Evolutionary conservation across 371 early-diverging fungal genomes (phyloP).

Genomic region (Mucor indicus): DNA sequence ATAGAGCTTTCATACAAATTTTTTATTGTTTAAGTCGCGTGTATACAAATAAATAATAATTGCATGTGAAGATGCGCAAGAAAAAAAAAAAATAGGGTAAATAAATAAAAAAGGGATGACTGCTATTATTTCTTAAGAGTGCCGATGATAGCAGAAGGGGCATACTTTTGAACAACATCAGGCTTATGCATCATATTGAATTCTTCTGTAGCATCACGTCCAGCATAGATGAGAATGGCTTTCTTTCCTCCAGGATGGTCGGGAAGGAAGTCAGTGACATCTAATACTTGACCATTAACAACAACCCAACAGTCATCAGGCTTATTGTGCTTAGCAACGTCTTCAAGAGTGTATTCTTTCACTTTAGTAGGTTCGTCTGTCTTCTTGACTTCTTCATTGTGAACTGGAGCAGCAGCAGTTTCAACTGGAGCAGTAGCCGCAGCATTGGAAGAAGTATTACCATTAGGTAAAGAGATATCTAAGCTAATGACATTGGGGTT

Average conservation of each 20-base stretch:
- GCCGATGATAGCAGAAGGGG: slow-evolving; percentile 80
- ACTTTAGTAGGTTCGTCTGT: slow-evolving; percentile 36
- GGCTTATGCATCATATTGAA: slow-evolving; percentile 92
- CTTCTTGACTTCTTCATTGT: slow-evolving; percentile 26
- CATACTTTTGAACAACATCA: slow-evolving; percentile 86
- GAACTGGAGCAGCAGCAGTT: slow-evolving; percentile 25
- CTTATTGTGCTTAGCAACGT: slow-evolving; percentile 88
- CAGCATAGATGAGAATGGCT: slow-evolving; percentile 81
- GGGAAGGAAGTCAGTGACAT: slow-evolving; percentile 88
- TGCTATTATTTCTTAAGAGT: slow-evolving; percentile 55
- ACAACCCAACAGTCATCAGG: slow-evolving; percentile 94
- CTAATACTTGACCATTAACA: slow-evolving; percentile 87
- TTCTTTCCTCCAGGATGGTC: slow-evolving; percentile 88
- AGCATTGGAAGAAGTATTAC: slow-evolving; percentile 3
- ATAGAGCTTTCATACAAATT: no score
- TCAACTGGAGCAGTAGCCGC: not conserved
- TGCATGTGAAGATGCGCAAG: no score
- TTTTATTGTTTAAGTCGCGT: no score
- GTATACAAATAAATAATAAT: no score
- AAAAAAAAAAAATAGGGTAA: no score
- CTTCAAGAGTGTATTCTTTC: slow-evolving; percentile 53
- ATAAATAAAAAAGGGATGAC: no score
- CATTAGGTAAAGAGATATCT: slow-evolving; percentile 57
- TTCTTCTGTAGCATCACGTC: slow-evolving; percentile 84
- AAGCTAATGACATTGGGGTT: slow-evolving; percentile 60